These are phyloP conservation scores for Pleurotus salmoneostramineus DNA, from an alignment of 768 basidiomycete genomes.

Conservation along the genomic window DNA sequence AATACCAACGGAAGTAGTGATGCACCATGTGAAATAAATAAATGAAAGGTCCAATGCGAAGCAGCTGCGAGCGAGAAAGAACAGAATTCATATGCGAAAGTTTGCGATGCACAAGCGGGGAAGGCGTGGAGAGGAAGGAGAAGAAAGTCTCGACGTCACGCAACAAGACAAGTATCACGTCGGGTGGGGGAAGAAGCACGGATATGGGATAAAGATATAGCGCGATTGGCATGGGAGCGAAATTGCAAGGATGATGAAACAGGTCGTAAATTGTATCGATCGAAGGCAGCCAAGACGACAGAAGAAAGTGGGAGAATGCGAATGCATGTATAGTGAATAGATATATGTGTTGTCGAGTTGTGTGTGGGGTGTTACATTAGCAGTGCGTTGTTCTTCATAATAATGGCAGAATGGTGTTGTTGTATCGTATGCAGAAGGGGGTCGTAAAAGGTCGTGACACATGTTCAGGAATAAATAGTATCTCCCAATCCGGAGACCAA, in stretches of 20 bases:
- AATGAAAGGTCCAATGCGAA: too few species aligned
- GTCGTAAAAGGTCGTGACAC: conserved; percentile 5
- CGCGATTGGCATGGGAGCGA: not conserved
- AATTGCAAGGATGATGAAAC: not conserved
- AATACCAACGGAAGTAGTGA: too few species aligned
- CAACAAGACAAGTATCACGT: not conserved
- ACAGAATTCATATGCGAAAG: too few species aligned
- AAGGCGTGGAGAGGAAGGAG: not conserved
- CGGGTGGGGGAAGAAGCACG: not conserved
- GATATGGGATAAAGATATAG: conserved; percentile 6
- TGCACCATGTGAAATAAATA: not conserved
- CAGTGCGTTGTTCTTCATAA: not conserved
- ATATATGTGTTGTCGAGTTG: not conserved
- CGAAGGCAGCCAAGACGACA: not conserved
- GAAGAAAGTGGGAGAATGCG: not conserved
- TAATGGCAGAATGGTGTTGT: not conserved
- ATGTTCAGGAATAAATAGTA: not conserved
- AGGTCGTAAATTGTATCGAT: not conserved
- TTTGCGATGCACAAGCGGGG: not conserved
- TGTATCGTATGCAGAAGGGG: not conserved
- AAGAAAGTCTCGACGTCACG: not conserved
- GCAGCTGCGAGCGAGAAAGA: too few species aligned
- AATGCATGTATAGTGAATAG: not conserved
- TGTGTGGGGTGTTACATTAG: not conserved
- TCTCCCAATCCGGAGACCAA: not conserved